These are phyloP conservation scores for Pseudocercospora pini-densiflorae DNA, from an alignment of 2,329 filamentous ascomycete species.

Conservation along the genomic window DNA sequence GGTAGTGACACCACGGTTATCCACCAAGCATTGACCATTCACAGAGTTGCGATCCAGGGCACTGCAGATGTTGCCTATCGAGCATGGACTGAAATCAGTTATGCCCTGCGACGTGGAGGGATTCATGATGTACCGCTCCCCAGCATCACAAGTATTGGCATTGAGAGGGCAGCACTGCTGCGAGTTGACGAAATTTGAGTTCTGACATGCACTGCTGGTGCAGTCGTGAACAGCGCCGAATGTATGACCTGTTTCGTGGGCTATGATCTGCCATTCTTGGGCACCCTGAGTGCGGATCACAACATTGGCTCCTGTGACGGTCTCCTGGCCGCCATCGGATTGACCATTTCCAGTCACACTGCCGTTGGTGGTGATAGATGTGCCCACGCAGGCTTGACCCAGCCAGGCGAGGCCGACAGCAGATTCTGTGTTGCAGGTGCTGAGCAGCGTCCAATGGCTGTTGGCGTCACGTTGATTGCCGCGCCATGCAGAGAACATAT, in stretches of 20 bases:
- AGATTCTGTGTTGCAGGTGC: conserved; percentile 76
- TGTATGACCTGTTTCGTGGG: conserved; percentile 91
- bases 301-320: conserved; percentile 84
- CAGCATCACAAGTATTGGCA: conserved; percentile 70
- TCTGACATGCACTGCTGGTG: conserved; percentile 66
- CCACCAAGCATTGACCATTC: conserved; percentile 76
- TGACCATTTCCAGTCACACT: conserved; percentile 44
- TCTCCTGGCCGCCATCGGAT: conserved; percentile 61
- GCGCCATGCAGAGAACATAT: conserved; percentile 87
- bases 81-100: conserved; percentile 82
- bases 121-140: conserved; percentile 91
- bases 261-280: conserved; percentile 93
- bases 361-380: conserved; percentile 54
- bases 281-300: conserved; percentile 72
- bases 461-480: conserved; percentile 77
- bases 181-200: conserved; percentile 62
- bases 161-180: conserved; percentile 83
- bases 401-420: conserved; percentile 94
- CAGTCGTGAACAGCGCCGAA: conserved; percentile 98
- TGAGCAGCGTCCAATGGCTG: conserved; percentile 91
- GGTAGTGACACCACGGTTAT: conserved; percentile 81
- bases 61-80: conserved; percentile 91
- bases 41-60: conserved; percentile 78
- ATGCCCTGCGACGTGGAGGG: conserved; percentile 78
- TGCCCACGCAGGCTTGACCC: conserved; percentile 75